Conservation (phyloP, 108 stramenopile genomes). For the Chaetoceros muelleri region DNA sequence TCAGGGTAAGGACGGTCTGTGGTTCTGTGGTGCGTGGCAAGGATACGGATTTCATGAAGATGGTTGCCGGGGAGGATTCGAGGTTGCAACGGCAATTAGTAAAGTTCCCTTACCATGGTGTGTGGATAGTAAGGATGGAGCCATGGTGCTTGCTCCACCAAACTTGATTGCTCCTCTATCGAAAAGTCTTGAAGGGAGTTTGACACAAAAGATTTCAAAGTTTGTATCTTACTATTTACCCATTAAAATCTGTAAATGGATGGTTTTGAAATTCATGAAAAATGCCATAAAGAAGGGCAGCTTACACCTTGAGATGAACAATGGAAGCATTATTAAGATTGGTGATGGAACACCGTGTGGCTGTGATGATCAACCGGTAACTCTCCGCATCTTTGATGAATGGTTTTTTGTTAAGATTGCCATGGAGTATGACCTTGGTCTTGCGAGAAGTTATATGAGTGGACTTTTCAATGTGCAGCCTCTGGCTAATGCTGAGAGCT, state of each 20-base stretch:
- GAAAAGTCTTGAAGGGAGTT: slow-evolving; percentile 4
- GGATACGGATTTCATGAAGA: slow-evolving; percentile 99
- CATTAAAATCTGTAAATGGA: slow-evolving; percentile 44
- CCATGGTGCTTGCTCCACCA: slow-evolving; percentile 48
- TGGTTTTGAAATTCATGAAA: slow-evolving; percentile 49
- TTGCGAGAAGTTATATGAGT: slow-evolving; percentile 85
- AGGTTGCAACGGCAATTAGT: slow-evolving; percentile 58
- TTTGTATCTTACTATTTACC: slow-evolving; percentile 45
- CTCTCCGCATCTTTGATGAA: slow-evolving; percentile 73
- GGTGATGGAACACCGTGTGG: slow-evolving; percentile 53
- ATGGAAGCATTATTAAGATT: slow-evolving; percentile 52
- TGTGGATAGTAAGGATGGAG: background rate
- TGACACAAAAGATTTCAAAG: slow-evolving; percentile 28
- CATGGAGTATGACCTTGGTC: slow-evolving; percentile 83
- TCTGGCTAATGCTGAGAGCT: slow-evolving; percentile 37
- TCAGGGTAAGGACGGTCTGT: slow-evolving; percentile 77
- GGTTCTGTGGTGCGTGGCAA: slow-evolving; percentile 90
- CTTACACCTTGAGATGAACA: slow-evolving; percentile 55
- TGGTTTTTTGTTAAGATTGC: slow-evolving; percentile 93
- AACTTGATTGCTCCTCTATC: too few relatives aligned
- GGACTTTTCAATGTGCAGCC: slow-evolving; percentile 79
- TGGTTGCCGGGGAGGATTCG: slow-evolving; percentile 78
- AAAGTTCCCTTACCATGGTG: slow-evolving; percentile 65
- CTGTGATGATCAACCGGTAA: slow-evolving; percentile 50
- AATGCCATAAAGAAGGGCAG: slow-evolving; percentile 48